Percentiles rank a stretch among this genome's conserved stretches.
Conservation (phyloP, 306 rosid genomes). For the Ceratonia siliqua region DNA sequence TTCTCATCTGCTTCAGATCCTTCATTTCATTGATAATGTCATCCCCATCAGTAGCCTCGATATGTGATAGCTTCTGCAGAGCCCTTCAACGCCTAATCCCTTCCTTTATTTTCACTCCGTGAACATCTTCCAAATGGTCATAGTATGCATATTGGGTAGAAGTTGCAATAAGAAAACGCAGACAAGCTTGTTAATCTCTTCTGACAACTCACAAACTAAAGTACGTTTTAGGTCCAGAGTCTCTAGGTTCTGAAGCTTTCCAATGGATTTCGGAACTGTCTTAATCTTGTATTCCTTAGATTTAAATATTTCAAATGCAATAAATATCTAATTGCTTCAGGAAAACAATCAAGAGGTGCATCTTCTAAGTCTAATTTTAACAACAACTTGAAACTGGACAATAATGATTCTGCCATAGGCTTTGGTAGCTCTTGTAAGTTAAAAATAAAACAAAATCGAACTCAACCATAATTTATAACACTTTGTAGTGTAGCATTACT, state of each 20-base stretch:
- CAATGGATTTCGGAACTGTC: conserved; percentile 27
- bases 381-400: conserved; percentile 20
- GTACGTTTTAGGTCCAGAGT: conserved; percentile 11
- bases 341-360: conserved; percentile 2
- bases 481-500: neutral
- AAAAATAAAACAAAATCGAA: conserved; percentile 14
- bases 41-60: neutral
- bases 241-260: conserved; percentile 17
- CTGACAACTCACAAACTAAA: neutral
- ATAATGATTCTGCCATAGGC: neutral
- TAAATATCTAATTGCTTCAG: neutral
- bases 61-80: neutral
- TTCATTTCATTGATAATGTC: neutral
- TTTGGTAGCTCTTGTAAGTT: neutral
- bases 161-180: neutral
- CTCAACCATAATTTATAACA: neutral
- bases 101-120: neutral
- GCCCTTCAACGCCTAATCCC: neutral
- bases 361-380: conserved; percentile 18
- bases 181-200: neutral
- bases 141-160: no score
- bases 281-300: conserved; percentile 18
- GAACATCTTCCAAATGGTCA: neutral
- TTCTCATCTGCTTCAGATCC: neutral
- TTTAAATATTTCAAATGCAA: conserved; percentile 35